These are phyloP conservation scores for Sporothrix protearum DNA, from an alignment of 2,329 filamentous ascomycete genomes.

Conservation along the genomic window DNA sequence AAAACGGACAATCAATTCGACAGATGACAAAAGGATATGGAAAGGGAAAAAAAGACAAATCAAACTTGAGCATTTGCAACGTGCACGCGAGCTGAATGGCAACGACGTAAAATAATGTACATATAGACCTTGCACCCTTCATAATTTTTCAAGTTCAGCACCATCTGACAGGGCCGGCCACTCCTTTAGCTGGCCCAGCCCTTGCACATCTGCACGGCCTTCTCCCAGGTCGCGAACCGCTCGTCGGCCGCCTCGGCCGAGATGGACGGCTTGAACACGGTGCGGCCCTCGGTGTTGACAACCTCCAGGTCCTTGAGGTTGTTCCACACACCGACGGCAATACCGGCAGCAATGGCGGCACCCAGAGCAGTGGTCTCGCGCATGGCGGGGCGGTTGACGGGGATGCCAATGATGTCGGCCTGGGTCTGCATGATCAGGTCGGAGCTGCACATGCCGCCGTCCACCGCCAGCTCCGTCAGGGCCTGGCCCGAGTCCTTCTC, in stretches of 20 bases:
- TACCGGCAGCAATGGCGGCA: conserved; percentile 83
- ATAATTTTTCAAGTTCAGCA: not conserved
- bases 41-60: not conserved
- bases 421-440: conserved; percentile 90
- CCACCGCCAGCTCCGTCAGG: conserved; percentile 72
- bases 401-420: conserved; percentile 77
- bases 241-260: conserved; percentile 38
- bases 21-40: not conserved
- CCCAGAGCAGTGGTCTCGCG: conserved; percentile 86
- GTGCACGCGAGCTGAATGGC: not conserved
- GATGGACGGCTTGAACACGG: conserved; percentile 66
- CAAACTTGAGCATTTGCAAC: not conserved
- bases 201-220: conserved; percentile 56
- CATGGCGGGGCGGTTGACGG: conserved; percentile 80
- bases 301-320: conserved; percentile 68
- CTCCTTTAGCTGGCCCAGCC: conserved; percentile 45
- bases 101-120: not conserved
- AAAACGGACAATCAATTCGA: not conserved
- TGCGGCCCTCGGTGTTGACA: conserved; percentile 67
- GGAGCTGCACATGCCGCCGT: conserved; percentile 85
- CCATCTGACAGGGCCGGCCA: no score
- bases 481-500: conserved; percentile 75
- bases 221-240: conserved; percentile 52
- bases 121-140: not conserved
- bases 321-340: conserved; percentile 75